These are phyloP conservation scores for Fusarium phyllophilum DNA, from an alignment of 2,329 filamentous ascomycete genomes.

Conservation along the genomic window DNA sequence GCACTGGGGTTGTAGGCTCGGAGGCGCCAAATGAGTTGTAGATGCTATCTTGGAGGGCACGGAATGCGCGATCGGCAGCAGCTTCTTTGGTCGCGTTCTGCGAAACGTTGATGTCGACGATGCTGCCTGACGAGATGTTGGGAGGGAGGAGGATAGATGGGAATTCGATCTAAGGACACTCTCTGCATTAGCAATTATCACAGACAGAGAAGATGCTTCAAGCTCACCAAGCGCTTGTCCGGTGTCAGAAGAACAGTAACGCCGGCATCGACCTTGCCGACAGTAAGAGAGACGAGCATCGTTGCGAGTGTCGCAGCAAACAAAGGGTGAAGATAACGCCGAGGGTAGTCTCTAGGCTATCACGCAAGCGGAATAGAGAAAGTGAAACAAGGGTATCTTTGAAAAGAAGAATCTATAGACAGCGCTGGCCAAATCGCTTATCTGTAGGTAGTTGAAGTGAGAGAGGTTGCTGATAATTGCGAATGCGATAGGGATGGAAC, in stretches of 20 bases:
- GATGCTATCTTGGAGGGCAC: constrained; percentile 88
- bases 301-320: constrained; percentile 44
- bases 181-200: constrained; percentile 33
- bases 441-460: not conserved
- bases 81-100: constrained; percentile 85
- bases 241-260: constrained; percentile 96
- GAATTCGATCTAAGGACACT: constrained; percentile 83
- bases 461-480: constrained; percentile 15
- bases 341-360: not conserved
- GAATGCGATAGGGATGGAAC: constrained; percentile 14
- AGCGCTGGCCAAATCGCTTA: not conserved
- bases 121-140: constrained; percentile 94
- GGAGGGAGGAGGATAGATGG: constrained; percentile 95
- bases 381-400: constrained; percentile 10
- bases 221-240: constrained; percentile 90
- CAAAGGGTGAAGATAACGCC: constrained; percentile 9
- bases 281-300: constrained; percentile 97
- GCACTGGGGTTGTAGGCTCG: constrained; percentile 78
- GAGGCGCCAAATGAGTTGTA: constrained; percentile 84
- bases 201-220: not conserved
- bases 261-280: constrained; percentile 99
- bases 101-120: constrained; percentile 95
- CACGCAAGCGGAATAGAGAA: constrained; percentile 4
- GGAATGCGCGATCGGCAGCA: constrained; percentile 79
- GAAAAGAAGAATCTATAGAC: not conserved